Evolutionary conservation across 371 early-diverging fungal species (phyloP).

Genomic region (Nematocida sp.): DNA sequence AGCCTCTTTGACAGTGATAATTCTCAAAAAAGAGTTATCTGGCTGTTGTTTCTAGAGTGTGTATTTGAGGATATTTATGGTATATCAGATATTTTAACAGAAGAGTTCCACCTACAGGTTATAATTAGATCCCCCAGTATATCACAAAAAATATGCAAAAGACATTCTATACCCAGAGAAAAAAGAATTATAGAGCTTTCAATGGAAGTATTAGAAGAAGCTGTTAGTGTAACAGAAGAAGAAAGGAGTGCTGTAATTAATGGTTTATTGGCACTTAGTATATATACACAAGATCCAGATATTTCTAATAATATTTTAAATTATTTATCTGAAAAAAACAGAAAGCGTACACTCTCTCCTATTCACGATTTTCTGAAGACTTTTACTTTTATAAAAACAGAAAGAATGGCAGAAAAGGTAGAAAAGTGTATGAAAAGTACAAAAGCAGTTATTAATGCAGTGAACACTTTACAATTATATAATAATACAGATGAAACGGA

Average conservation of each 20-base stretch:
- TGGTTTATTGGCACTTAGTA: neutral
- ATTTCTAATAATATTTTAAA: constrained; percentile 9
- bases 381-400: neutral
- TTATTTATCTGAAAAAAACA: constrained; percentile 31
- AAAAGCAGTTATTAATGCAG: neutral
- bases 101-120: neutral
- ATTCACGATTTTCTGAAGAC: neutral
- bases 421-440: neutral
- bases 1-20: neutral
- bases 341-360: neutral
- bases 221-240: neutral
- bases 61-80: neutral
- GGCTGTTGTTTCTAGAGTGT: constrained; percentile 35
- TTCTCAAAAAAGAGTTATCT: constrained; percentile 1
- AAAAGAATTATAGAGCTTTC: constrained; percentile 8
- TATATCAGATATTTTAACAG: neutral
- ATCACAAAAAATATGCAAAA: neutral
- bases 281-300: neutral
- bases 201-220: constrained; percentile 14
- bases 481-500: neutral
- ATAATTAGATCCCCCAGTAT: constrained; percentile 30
- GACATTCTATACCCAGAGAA: constrained; percentile 7
- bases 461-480: neutral
- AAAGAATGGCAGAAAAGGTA: neutral
- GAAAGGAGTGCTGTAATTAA: constrained; percentile 1